Base-by-base conservation (phyloP, 2,329 filamentous ascomycete species). In the Hymenoscyphus albidus region DNA sequence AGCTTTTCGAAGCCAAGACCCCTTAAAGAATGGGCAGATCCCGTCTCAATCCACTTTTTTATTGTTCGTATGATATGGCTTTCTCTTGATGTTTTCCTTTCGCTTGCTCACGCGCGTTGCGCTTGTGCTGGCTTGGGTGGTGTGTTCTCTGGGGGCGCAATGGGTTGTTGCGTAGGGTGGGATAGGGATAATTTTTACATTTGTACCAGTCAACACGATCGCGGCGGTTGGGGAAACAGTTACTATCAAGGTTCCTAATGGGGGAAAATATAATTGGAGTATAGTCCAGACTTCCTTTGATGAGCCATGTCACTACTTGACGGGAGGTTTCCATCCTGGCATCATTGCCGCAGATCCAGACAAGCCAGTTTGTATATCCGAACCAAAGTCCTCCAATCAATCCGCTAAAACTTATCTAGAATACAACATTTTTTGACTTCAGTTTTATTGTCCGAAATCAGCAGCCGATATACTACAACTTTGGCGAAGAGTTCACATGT, bases 381-480 rank as follows among this genome's bases (percentile, higher is more conserved):
- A 44, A 18, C 35, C 35, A 13, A 6, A 27, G 13, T 27, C 4
- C 3, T 42, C 39, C 3, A 22, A 12, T 40, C 35, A 40, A 32
- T 48, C 27, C n/a, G 13, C 58, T 40, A 14, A 44, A 5, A 39
- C 32, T 48, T 31, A 42, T 60, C 32, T 12, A 38, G 27, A 4
- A 14, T n/a, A 18, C 22, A n/a, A 60, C n/a, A 39, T 54, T 38
- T 31, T 40, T 16, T 40, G 40, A n/a, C 56, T 62, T 32, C 35
- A n/a, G 22, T 9, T 56, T 62, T n/a, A 38, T 32, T 18, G 48
- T 62, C 14, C 22, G n/a, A 38, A 35, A 42, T 18, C 16, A 22
- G 13, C 22, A 62, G 12, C 59, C 59, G n/a, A 35, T 62, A n/a
- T 62, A 62, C n/a, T 62, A 55, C 22, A 55, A 55, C 31, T 39